These are phyloP conservation scores for Phaffia tasmanica DNA, from an alignment of 768 basidiomycete species.

Conservation along the genomic window DNA sequence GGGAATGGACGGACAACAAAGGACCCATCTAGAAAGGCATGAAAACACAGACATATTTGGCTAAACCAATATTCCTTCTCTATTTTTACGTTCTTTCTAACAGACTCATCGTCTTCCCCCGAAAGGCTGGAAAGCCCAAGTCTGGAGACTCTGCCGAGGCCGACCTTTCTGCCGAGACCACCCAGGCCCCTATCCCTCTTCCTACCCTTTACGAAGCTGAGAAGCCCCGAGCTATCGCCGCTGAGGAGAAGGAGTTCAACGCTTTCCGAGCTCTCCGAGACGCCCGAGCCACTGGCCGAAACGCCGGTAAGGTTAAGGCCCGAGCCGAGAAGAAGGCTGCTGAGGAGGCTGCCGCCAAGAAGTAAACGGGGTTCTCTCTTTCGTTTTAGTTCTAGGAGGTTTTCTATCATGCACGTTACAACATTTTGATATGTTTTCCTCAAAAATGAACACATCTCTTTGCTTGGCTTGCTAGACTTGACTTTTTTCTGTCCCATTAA, in stretches of 20 bases:
- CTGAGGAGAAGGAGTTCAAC: conserved; percentile 74
- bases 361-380: conserved; percentile 16
- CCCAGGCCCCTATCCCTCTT: conserved; percentile 50
- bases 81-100: not conserved
- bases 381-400: conserved; percentile 2
- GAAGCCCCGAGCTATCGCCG: conserved; percentile 81
- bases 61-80: not conserved
- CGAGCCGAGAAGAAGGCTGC: conserved; percentile 43
- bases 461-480: too few relatives aligned
- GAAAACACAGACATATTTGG: not conserved
- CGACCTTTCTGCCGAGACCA: conserved; percentile 65
- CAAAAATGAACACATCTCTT: too few relatives aligned
- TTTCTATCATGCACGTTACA: conserved; percentile 9
- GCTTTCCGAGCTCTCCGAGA: conserved; percentile 81
- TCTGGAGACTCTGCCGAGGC: conserved; percentile 82
- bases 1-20: not conserved
- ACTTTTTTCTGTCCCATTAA: too few relatives aligned
- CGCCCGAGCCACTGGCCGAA: conserved; percentile 66
- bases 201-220: conserved; percentile 60
- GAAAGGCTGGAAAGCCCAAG: conserved; percentile 89
- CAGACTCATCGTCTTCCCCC: conserved; percentile 87
- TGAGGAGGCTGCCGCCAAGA: conserved; percentile 27
- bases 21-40: not conserved
- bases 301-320: conserved; percentile 77
- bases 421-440: not conserved